Percentiles rank a stretch among this genome's conserved stretches.
Evolutionary conservation across 768 basidiomycete species (phyloP).

Genomic region (Mrakia hoshinonis): DNA sequence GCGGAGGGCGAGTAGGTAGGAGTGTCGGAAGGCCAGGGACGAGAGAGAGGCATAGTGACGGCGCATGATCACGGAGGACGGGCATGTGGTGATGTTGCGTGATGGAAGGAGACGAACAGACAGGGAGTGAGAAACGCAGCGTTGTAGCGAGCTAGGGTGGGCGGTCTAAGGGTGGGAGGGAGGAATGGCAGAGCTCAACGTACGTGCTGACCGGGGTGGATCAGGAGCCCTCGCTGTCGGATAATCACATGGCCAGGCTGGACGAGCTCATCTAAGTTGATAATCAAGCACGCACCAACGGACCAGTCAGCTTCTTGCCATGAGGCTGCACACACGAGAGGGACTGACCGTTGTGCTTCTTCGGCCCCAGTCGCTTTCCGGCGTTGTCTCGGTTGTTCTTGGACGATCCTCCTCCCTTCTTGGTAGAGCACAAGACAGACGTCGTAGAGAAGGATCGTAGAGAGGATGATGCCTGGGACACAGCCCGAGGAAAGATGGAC

Average conservation of each 20-base stretch:
- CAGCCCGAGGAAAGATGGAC: not conserved
- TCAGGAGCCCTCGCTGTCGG: conserved; percentile 81
- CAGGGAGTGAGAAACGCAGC: too few relatives aligned
- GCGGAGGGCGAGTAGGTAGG: not conserved
- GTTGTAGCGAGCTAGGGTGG: not conserved
- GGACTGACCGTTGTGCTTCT: conserved; percentile 81
- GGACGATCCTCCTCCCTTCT: conserved; percentile 88
- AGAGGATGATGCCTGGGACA: not conserved
- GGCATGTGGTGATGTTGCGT: not conserved
- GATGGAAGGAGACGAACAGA: too few relatives aligned
- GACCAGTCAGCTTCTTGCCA: too few relatives aligned
- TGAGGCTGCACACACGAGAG: not conserved
- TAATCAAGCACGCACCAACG: not conserved
- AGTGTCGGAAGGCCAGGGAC: not conserved
- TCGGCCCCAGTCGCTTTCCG: conserved; percentile 86
- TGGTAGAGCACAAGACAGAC: conserved; percentile 55
- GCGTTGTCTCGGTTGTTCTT: conserved; percentile 88
- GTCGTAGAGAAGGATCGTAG: conserved; percentile 28
- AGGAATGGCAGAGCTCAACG: conserved; percentile 35
- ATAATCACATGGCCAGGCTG: conserved; percentile 94
- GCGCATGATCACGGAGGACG: not conserved
- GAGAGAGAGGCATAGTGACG: not conserved
- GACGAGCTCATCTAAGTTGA: conserved; percentile 67
- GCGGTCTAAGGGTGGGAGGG: not conserved
- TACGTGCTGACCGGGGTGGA: conserved; percentile 91